Conservation (phyloP, 2,329 filamentous ascomycete genomes). For the Fusarium transvaalense region DNA sequence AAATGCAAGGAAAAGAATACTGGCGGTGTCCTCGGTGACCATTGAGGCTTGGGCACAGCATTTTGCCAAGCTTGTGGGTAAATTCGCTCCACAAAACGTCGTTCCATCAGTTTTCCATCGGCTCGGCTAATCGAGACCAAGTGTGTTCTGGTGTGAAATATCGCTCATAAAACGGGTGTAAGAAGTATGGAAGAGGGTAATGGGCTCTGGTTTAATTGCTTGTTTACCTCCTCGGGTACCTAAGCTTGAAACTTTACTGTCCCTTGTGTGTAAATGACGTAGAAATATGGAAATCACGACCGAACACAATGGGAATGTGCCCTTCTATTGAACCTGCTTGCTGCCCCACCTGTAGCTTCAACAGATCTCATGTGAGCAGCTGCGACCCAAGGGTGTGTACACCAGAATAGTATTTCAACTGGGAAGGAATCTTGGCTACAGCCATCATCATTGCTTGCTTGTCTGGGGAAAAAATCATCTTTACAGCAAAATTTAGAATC, state of each 20-base stretch:
- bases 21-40: constrained; percentile 28
- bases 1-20: neutral
- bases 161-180: neutral
- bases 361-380: constrained; percentile 18
- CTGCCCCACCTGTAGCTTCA: constrained; percentile 1
- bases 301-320: neutral
- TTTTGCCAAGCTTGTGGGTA: constrained; percentile 38
- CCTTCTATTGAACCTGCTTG: neutral
- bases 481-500: neutral
- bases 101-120: constrained; percentile 34
- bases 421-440: neutral
- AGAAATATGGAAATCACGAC: neutral
- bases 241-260: neutral
- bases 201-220: neutral
- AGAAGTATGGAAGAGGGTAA: neutral
- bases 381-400: neutral
- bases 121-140: constrained; percentile 1
- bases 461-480: neutral
- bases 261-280: neutral
- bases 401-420: neutral
- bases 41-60: constrained; percentile 13
- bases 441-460: neutral
- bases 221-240: too few relatives aligned
- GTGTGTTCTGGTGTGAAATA: neutral
- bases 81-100: constrained; percentile 32